Evolutionary conservation across 805 yeast species (phyloP).

Genomic region (Priceomyces castillae): DNA sequence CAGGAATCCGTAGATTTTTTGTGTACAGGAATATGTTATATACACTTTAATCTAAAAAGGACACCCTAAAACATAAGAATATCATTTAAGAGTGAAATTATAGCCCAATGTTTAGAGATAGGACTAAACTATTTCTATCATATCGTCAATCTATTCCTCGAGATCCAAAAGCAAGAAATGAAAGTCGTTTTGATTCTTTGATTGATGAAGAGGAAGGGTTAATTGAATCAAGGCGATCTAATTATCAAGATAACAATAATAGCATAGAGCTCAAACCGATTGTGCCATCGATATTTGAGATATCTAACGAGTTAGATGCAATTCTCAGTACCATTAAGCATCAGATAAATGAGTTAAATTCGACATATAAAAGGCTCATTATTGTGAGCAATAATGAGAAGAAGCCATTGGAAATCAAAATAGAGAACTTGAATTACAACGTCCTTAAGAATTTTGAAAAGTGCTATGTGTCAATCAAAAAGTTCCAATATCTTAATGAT

Average conservation of each 20-base stretch:
- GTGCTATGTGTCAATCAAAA: constrained; percentile 74
- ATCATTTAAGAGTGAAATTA: neutral
- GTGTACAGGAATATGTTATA: neutral
- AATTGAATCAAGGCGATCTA: constrained; percentile 35
- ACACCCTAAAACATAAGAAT: neutral
- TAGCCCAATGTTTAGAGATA: constrained; percentile 74
- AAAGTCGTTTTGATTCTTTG: constrained; percentile 33
- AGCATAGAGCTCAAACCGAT: constrained; percentile 60
- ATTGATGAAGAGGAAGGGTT: constrained; percentile 62
- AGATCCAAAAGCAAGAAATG: constrained; percentile 18
- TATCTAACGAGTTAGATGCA: constrained; percentile 69
- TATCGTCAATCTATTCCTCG: constrained; percentile 89
- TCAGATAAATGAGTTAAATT: constrained; percentile 59
- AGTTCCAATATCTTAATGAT: constrained; percentile 45
- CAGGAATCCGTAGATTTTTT: neutral
- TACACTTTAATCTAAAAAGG: too few relatives aligned
- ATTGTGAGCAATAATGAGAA: constrained; percentile 88
- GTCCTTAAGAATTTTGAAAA: constrained; percentile 76
- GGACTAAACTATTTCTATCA: constrained; percentile 88
- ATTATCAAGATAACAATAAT: constrained; percentile 20
- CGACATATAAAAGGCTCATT: constrained; percentile 74
- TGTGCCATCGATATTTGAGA: constrained; percentile 78
- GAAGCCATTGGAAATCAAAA: constrained; percentile 66
- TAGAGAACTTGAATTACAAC: constrained; percentile 71
- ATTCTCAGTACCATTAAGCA: constrained; percentile 50